Conservation (phyloP, 2,329 filamentous ascomycete species). For the Talaromyces atroroseus region DNA sequence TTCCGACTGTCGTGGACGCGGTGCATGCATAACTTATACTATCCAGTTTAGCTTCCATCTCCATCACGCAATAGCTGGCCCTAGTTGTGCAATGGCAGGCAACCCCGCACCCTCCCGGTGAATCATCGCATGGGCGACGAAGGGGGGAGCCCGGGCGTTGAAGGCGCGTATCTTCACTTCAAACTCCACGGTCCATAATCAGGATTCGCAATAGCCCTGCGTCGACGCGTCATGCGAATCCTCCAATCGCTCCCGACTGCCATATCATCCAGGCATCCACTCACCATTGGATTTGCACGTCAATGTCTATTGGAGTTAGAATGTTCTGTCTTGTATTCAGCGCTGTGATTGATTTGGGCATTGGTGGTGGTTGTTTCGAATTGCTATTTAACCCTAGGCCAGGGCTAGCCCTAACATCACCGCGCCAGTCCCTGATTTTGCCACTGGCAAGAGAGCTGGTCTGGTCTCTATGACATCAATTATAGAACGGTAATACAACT, state of each 20-base stretch:
- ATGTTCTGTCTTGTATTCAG: background rate
- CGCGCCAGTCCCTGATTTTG: no score
- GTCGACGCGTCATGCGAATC: background rate
- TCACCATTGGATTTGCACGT: background rate
- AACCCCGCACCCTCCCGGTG: background rate
- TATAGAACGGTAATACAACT: no score
- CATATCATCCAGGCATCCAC: background rate
- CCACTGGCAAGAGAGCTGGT: no score
- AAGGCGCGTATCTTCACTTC: no score
- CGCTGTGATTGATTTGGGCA: background rate
- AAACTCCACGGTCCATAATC: no score
- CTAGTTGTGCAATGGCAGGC: background rate
- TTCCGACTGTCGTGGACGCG: background rate
- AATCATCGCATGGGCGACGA: no score
- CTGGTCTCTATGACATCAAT: no score
- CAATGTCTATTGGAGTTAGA: background rate
- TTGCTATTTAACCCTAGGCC: background rate
- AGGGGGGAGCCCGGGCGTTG: no score
- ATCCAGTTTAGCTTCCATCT: no score
- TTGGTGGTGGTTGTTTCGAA: background rate
- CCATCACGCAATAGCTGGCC: background rate
- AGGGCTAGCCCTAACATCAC: conserved; percentile 2
- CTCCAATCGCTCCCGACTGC: background rate
- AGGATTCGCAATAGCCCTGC: background rate
- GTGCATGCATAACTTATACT: background rate